phyloP scores from a whole-genome alignment of 345 rosid species.

The Boechera retrofracta region DNA sequence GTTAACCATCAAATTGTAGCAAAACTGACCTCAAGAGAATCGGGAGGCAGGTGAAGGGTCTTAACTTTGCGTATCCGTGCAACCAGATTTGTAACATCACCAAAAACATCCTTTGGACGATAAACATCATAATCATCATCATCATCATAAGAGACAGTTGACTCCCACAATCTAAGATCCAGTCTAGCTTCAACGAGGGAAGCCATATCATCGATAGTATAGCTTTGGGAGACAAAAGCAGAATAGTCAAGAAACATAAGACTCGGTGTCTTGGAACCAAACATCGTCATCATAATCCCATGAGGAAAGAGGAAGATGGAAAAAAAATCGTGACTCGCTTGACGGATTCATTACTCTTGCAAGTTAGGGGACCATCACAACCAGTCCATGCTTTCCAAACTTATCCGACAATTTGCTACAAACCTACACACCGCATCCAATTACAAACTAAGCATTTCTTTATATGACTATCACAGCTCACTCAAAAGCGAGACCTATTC shows the following conservation, averaged over 20 bases:
- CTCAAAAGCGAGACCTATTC: background rate
- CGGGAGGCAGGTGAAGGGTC: background rate
- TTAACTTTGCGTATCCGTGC: background rate
- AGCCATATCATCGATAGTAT: too few species aligned
- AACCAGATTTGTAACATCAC: background rate
- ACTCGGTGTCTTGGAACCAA: background rate
- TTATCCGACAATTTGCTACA: constrained; percentile 77
- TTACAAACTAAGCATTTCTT: background rate
- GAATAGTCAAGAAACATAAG: background rate
- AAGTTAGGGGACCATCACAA: constrained; percentile 45
- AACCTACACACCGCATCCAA: constrained; percentile 53
- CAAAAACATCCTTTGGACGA: background rate
- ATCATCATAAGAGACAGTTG: background rate
- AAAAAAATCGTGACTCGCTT: background rate
- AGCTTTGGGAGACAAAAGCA: background rate
- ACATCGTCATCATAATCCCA: background rate
- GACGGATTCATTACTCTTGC: background rate
- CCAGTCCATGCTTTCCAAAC: constrained; percentile 94
- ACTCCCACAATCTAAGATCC: background rate
- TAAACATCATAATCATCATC: background rate
- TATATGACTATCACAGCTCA: background rate
- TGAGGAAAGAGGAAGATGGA: background rate
- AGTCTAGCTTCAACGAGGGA: background rate
- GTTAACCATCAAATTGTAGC: background rate
- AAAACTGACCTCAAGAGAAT: background rate